Base-by-base conservation (phyloP, 73 alveolate genomes). In the Paramecium octaurelia region DNA sequence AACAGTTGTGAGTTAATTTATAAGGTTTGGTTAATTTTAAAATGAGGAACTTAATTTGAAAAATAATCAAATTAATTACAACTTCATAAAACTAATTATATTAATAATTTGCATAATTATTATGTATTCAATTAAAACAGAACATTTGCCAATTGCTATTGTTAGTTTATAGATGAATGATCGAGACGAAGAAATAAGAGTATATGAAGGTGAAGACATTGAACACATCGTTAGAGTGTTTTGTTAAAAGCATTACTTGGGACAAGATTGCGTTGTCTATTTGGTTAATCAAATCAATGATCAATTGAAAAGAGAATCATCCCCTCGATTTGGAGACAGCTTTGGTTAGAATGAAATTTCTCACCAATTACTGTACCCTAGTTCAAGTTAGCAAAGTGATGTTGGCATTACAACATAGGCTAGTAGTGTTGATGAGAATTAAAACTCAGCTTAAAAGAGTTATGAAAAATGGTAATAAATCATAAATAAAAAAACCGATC, bases 401-500 rank as follows among this genome's bases (percentile, higher is more conserved):
- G 14, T 10, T 36, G 87, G 64, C 8, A 10, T 73, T 20, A 73
- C 87, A 8, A 73, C 87, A 0, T 34, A 73, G n/a, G 87, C 87
- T 40, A 73, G 87, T 73, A 73, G 87, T 40, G 50, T 64, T 64
- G 84, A 64, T 64, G 84, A 64, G 10, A 64, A 64, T 64, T 64
- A 64, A 64, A 64, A 64, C 50, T 64, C 84, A 27, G 50, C 84
- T 11, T 64, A 64, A 64, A 64, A 64, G 31, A 64, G 84, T 64
- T 64, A 64, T 64, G 84, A 64, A 34, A 31, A 64, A 64, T 64
- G 84, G 84, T 64, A 64, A 64, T 64, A 64, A 64, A 34, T 64
- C 21, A 31, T 64, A 64, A 64, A 73, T 34, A 73, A 38, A 36
- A 73, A 73, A 36, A 10, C 87, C 36, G 59, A 73, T 73, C 64